Conservation (phyloP, 805 yeast genomes). For the Teunomyces tritomae region DNA sequence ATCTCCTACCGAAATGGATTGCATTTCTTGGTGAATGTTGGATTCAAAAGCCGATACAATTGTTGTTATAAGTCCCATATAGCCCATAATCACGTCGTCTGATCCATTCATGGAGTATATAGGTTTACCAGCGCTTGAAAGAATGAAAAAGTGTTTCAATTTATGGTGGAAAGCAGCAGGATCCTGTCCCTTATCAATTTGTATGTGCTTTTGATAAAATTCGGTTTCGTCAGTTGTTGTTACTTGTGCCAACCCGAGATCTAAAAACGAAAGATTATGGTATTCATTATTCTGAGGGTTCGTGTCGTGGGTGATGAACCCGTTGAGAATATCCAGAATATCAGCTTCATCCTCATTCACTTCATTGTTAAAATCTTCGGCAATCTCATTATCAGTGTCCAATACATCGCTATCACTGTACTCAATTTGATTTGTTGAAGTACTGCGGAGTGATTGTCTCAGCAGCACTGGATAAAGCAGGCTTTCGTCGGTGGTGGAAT, state of each 20-base stretch:
- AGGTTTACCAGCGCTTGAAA: conserved; percentile 87
- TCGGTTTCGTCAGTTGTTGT: conserved; percentile 5
- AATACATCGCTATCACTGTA: conserved; percentile 7
- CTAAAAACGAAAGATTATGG: background rate
- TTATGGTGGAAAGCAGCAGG: conserved; percentile 24
- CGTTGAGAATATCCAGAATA: conserved; percentile 21
- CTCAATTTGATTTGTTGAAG: conserved; percentile 3
- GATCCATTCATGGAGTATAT: conserved; percentile 75
- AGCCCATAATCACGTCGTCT: conserved; percentile 64
- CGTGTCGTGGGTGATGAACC: conserved; percentile 14
- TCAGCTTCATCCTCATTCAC: conserved; percentile 19
- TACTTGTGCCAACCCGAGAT: background rate
- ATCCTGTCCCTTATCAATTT: conserved; percentile 14
- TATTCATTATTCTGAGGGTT: background rate
- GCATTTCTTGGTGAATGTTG: conserved; percentile 36
- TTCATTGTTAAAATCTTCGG: conserved; percentile 8
- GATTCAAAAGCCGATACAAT: conserved; percentile 67
- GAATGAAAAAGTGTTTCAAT: conserved; percentile 70
- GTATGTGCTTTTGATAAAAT: conserved; percentile 16
- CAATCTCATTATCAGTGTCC: conserved; percentile 6
- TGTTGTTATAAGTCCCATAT: conserved; percentile 79
- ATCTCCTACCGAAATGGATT: conserved; percentile 51
- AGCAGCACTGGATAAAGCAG: background rate
- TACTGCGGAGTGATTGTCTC: background rate
- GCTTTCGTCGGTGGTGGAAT: background rate